These are phyloP conservation scores for Xylaria polymorpha DNA, from an alignment of 2,329 filamentous ascomycete genomes.

Conservation along the genomic window DNA sequence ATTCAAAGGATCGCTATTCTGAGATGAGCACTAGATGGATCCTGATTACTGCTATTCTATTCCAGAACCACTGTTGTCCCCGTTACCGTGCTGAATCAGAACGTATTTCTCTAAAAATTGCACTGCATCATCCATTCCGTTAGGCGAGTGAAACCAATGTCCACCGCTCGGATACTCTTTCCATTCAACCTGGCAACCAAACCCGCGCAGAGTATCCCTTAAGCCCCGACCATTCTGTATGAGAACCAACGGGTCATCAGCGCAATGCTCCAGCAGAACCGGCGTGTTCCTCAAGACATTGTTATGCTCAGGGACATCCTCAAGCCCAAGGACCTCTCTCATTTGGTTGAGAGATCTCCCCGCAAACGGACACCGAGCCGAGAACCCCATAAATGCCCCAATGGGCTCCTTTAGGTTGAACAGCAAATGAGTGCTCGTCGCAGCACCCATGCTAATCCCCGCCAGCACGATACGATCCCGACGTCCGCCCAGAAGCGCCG, in stretches of 20 bases:
- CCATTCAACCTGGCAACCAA: constrained; percentile 56
- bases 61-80: neutral
- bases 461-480: constrained; percentile 56
- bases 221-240: constrained; percentile 53
- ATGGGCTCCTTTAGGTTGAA: constrained; percentile 42
- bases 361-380: constrained; percentile 43
- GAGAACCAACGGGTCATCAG: constrained; percentile 57
- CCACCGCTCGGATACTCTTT: constrained; percentile 57
- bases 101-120: constrained; percentile 48
- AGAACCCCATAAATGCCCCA: constrained; percentile 45
- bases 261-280: constrained; percentile 60
- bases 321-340: constrained; percentile 49
- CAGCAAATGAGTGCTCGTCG: constrained; percentile 49
- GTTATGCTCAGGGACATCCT: constrained; percentile 41
- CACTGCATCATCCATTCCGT: constrained; percentile 57
- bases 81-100: neutral
- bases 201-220: constrained; percentile 51
- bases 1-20: neutral
- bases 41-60: neutral
- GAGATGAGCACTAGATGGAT: too few species aligned
- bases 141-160: constrained; percentile 60
- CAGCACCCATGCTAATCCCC: constrained; percentile 61
- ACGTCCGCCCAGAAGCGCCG: constrained; percentile 49
- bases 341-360: constrained; percentile 41
- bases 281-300: constrained; percentile 55